Evolutionary conservation across 2,329 filamentous ascomycete species (phyloP), one percentile per base, ranked within the genome.

Genomic region (Sphaerulina vaccinii): DNA sequence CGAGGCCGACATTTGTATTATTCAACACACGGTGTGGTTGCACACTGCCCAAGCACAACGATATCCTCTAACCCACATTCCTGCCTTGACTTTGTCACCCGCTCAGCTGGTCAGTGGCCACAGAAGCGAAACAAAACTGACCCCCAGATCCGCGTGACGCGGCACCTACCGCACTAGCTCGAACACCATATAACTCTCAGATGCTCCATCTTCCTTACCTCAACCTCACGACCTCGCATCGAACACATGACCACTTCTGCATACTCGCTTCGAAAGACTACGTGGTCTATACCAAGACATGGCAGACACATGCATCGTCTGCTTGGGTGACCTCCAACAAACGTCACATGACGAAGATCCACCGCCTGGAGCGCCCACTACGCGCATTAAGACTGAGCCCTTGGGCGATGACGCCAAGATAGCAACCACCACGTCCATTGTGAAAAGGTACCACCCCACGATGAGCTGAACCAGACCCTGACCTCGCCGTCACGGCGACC

Each of bases 271-370:
- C 44, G 21, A 21, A 49, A 49, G 11, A 47, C 43, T 37, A 53
- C 42, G 19, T 27, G 47, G 38, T 50, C 39, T 29, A 46, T 35
- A 46, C 52, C 36, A 51, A 51, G 51, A 51, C 61, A 85, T 84
- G 83, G 80, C 81, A 72, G 82, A 85, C 70, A 82, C 81, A 64
- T 86, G 83, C 73, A 86, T 86, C 73, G 83, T 86, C 70, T 86
- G 83, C 75, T 76, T 86, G 74, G 83, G 82, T 75, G 82, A 86
- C 75, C 80, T 86, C 73, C 79, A 32, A 32, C 27, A 32, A 32
- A 77, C 75, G 74, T 75, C 74, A 70, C 73, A 74, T 72, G 75
- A 74, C 72, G 75, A 76, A 66, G 72, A 72, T 66, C 68, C 69
- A 68, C 71, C 73, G 57, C 64, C 69, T 65, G 68, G 51, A 60